Percentiles rank a stretch among this genome's conserved stretches.
phyloP scores from a whole-genome alignment of 495 filamentous ascomycete genomes.

The Aspergillus funiculosus region DNA sequence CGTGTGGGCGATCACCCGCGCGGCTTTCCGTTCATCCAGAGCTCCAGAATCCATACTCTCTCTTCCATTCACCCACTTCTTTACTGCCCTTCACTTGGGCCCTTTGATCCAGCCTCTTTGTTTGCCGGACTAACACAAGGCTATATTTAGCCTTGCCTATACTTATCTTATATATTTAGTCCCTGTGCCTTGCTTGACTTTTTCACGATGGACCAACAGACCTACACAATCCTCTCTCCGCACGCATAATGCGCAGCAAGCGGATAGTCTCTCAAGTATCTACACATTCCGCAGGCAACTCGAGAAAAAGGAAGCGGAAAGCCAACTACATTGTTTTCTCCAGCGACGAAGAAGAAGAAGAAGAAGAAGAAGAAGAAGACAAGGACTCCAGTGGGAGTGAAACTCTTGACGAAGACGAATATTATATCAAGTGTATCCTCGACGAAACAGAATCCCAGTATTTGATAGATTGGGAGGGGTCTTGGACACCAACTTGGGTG shows the following conservation, averaged over 20 bases:
- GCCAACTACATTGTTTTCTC: constrained; percentile 8
- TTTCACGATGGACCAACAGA: constrained; percentile 17
- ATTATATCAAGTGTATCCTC: constrained; percentile 35
- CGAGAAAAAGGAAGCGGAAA: constrained; percentile 8
- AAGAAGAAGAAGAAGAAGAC: constrained; percentile 9
- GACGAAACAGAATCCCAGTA: constrained; percentile 36
- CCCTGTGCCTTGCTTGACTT: background rate
- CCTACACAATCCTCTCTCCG: constrained; percentile 11
- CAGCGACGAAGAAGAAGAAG: constrained; percentile 17
- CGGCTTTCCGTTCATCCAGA: constrained; percentile 12
- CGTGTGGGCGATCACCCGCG: constrained; percentile 22
- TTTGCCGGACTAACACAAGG: background rate
- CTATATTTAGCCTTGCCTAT: background rate
- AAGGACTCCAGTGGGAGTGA: constrained; percentile 8
- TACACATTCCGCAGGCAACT: constrained; percentile 8
- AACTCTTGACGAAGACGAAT: constrained; percentile 24
- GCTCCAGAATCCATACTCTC: constrained; percentile 11
- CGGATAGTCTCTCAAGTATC: constrained; percentile 16
- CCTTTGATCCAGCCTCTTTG: background rate
- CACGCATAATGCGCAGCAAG: constrained; percentile 27
- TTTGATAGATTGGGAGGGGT: constrained; percentile 40
- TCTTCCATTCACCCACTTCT: constrained; percentile 8
- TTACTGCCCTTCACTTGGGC: background rate
- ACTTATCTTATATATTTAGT: background rate
- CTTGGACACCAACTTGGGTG: constrained; percentile 39